phyloP scores from a whole-genome alignment of 352 stramenopile genomes.

The Globisporangium irregulare region DNA sequence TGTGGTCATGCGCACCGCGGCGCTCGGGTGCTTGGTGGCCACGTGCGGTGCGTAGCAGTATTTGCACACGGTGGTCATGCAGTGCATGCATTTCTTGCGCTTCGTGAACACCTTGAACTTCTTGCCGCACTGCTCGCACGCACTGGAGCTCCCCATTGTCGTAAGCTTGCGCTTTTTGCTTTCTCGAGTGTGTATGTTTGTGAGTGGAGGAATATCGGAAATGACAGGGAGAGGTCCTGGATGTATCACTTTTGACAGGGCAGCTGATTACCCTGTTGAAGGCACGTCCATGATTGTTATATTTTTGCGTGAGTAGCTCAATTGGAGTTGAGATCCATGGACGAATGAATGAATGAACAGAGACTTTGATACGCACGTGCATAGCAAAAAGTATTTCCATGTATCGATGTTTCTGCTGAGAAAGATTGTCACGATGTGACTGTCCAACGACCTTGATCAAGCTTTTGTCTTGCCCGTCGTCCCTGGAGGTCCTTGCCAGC shows the following conservation, averaged over 20 bases:
- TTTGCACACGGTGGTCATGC: slow-evolving; percentile 56
- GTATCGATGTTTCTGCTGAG: neutral
- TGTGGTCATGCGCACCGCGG: neutral
- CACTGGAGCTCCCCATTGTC: neutral
- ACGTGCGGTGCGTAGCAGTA: slow-evolving; percentile 49
- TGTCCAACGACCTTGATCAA: neutral
- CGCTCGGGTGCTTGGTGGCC: slow-evolving; percentile 42
- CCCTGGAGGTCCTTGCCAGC: neutral
- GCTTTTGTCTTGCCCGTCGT: neutral
- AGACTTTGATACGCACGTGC: neutral
- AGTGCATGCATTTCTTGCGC: slow-evolving; percentile 72
- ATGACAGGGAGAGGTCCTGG: neutral
- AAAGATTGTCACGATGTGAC: neutral
- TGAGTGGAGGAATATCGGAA: slow-evolving; percentile 3
- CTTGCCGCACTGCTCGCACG: slow-evolving; percentile 41
- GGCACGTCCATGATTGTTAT: neutral
- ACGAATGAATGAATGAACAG: no score
- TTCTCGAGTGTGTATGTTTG: neutral
- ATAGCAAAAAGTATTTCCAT: neutral
- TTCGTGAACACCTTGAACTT: slow-evolving; percentile 76
- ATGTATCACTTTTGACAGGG: neutral
- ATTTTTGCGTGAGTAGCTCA: neutral
- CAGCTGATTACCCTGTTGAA: neutral
- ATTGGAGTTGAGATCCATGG: no score
- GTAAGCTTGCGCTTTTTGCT: neutral